Evolutionary conservation across 108 stramenopile genomes (phyloP), one percentile per base, ranked within the genome.

Genomic region (Cyclostephanos invisitatus): DNA sequence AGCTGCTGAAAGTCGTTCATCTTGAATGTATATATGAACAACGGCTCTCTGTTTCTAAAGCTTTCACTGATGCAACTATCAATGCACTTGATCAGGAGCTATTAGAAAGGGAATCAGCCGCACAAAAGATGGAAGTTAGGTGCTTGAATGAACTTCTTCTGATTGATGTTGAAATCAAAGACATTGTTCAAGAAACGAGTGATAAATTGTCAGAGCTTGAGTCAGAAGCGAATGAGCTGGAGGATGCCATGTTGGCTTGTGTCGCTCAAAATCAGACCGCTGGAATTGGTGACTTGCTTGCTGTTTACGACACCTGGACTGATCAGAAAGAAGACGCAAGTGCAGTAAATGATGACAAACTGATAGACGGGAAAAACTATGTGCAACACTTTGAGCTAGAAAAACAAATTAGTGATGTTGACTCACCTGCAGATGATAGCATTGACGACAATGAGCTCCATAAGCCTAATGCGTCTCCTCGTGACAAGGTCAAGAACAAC

Each of bases 61-160:
- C 80, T 29, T 81, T 81, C 40, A 74, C 68, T 47, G 80, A 81
- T 71, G 80, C 80, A 55, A 70, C 80, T 17, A 81, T 81, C 22
- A 81, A 81, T 55, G 80, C 80, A 20, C 68, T 81, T 22, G 80
- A 81, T 46, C 74, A 81, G 38, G 80, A 81, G 47, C 49, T 81
- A 5, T 29, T 63, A 20, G 80, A 81, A 5, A 70, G 80, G 47
- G 80, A 81, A 64, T 32, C 46, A 27, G 62, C 73, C 2, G 65
- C 70, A 9, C 73, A 81, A 62, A 42, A 81, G 56, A 74, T 81
- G 80, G 80, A 81, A 62, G 74, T 75, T 0, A 61, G 80, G 22
- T 81, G 73, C 49, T 63, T 81, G 64, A 81, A 81, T 72, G 80
- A 81, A 38, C 74, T 81, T 10, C 53, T 81, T 62, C 36, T 32